Evolutionary conservation across 1,284 basidiomycete species (phyloP).

Genomic region (Stereum hirsutum): DNA sequence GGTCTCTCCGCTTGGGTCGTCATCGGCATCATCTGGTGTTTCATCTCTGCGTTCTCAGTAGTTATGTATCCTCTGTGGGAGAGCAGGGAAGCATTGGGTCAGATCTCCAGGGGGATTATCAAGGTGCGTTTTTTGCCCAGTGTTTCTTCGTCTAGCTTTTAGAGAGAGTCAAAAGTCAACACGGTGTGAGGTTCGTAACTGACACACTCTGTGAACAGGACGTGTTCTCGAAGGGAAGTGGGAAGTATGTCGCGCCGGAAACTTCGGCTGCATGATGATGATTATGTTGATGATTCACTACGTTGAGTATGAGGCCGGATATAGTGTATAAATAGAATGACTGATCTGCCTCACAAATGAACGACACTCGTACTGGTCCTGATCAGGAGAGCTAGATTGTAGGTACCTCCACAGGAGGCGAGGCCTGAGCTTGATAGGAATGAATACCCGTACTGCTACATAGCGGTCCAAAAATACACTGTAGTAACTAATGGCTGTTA

Average conservation of each 20-base stretch:
- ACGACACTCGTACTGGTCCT: too few species aligned
- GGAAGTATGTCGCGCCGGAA: conserved; percentile 24
- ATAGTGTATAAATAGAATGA: too few species aligned
- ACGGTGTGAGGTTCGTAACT: neutral
- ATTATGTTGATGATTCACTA: too few species aligned
- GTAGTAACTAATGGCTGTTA: too few species aligned
- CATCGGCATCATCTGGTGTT: conserved; percentile 79
- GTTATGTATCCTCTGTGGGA: conserved; percentile 85
- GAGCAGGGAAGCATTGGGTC: conserved; percentile 54
- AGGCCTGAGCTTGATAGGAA: too few species aligned
- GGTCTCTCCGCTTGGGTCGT: conserved; percentile 74
- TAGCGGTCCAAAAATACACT: too few species aligned
- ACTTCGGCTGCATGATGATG: too few species aligned
- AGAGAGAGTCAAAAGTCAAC: neutral
- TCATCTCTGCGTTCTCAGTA: conserved; percentile 65
- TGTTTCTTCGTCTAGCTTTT: neutral
- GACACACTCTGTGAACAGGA: conserved; percentile 10
- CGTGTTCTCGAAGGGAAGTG: conserved; percentile 39
- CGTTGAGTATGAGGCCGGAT: too few species aligned
- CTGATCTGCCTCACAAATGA: too few species aligned
- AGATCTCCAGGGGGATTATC: conserved; percentile 53
- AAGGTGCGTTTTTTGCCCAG: conserved; percentile 33
- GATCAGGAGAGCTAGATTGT: too few species aligned
- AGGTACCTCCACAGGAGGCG: too few species aligned
- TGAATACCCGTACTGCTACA: too few species aligned